Percentiles rank a stretch among this genome's conserved stretches.
Evolutionary conservation across 495 filamentous ascomycete species (phyloP).

Genomic region (Ramalina peruviana): DNA sequence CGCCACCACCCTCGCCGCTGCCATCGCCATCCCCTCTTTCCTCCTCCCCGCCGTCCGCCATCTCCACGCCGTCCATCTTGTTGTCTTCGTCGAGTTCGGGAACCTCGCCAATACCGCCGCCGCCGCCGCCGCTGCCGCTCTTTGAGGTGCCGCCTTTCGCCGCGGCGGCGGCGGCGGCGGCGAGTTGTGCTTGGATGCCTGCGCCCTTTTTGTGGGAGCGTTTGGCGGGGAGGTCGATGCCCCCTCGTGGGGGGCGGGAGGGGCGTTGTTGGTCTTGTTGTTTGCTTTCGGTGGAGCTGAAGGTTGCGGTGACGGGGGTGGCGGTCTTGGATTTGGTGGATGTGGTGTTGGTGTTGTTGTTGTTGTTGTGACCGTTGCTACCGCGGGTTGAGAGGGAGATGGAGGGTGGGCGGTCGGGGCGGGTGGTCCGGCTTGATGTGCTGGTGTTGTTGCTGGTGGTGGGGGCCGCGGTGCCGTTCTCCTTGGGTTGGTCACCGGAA

Average conservation of each 20-base stretch:
- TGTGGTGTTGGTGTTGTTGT: slow-evolving; percentile 15
- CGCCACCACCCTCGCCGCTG: slow-evolving; percentile 61
- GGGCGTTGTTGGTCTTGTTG: slow-evolving; percentile 11
- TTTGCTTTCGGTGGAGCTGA: slow-evolving; percentile 21
- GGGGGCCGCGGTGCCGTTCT: neutral
- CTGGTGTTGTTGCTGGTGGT: slow-evolving; percentile 1
- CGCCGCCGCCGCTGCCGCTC: slow-evolving; percentile 9
- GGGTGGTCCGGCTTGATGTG: neutral
- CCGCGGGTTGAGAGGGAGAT: slow-evolving; percentile 15
- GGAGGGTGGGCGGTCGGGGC: slow-evolving; percentile 14
- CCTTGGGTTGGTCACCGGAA: neutral
- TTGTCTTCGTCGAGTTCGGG: slow-evolving; percentile 42
- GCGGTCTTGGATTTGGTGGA: slow-evolving; percentile 44
- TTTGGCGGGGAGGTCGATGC: slow-evolving; percentile 34
- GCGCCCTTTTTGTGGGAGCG: slow-evolving; percentile 58
- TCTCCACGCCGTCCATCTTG: slow-evolving; percentile 16
- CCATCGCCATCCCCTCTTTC: slow-evolving; percentile 33
- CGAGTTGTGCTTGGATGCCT: slow-evolving; percentile 20
- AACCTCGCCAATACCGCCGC: too few species aligned
- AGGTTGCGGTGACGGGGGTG: slow-evolving; percentile 31
- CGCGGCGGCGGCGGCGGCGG: slow-evolving; percentile 29
- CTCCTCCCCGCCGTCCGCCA: slow-evolving; percentile 13
- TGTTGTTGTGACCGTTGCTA: slow-evolving; percentile 1
- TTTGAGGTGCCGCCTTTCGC: slow-evolving; percentile 14
- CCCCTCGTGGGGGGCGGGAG: slow-evolving; percentile 28